phyloP scores from a whole-genome alignment of 1,284 basidiomycete species.

The Apiotrichum gamsii region DNA sequence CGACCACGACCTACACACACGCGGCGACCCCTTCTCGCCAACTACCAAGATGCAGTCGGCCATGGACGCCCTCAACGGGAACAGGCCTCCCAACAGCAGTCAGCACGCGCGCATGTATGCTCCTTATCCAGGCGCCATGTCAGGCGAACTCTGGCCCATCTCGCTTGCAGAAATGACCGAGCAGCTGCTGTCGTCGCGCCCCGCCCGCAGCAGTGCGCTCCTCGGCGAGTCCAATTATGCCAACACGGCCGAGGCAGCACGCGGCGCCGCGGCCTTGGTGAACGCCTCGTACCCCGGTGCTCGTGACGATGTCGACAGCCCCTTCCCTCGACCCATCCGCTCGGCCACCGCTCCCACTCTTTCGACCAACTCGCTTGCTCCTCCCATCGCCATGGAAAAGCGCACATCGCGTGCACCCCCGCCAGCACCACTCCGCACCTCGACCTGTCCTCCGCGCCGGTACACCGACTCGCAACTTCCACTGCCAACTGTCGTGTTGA shows the following conservation, averaged over 20 bases:
- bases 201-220: slow-evolving; percentile 11
- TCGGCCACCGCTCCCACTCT: neutral
- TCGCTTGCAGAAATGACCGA: slow-evolving; percentile 15
- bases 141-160: slow-evolving; percentile 13
- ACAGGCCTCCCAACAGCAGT: neutral
- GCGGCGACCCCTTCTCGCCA: no score
- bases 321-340: neutral
- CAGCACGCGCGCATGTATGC: slow-evolving; percentile 8
- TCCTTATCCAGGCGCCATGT: slow-evolving; percentile 14
- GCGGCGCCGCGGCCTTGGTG: slow-evolving; percentile 10
- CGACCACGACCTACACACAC: no score
- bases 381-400: neutral
- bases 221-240: slow-evolving; percentile 10
- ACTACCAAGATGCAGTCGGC: no score
- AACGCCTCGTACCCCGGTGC: neutral
- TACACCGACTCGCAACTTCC: neutral
- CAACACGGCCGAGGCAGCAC: slow-evolving; percentile 11
- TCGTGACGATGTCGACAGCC: no score
- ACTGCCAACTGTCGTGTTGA: slow-evolving; percentile 10
- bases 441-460: neutral
- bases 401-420: neutral
- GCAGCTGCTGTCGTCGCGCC: slow-evolving; percentile 16
- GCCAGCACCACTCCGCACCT: neutral
- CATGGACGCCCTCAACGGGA: no score
- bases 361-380: neutral